Percentiles rank a stretch among this genome's conserved stretches.
Evolutionary conservation across 257 asterid genomes (phyloP).

Genomic region (Solanum gandarillasii): DNA sequence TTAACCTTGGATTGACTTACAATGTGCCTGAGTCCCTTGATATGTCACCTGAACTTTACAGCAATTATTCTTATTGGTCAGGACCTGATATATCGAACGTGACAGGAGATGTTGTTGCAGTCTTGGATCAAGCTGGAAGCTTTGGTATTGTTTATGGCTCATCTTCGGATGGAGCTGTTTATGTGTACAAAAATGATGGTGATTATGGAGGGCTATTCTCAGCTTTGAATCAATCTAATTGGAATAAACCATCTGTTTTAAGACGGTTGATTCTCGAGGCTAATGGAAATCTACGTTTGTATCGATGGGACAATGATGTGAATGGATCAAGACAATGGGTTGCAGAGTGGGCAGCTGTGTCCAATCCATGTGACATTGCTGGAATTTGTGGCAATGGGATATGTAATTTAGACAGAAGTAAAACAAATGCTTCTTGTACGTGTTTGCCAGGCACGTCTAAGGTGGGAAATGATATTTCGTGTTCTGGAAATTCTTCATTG

Average conservation of each 20-base stretch:
- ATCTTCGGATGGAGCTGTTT: constrained; percentile 61
- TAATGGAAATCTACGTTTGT: constrained; percentile 68
- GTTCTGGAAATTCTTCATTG: constrained; percentile 31
- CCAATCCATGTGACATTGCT: constrained; percentile 71
- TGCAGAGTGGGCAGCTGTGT: constrained; percentile 87
- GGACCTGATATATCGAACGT: constrained; percentile 82
- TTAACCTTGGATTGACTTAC: constrained; percentile 63
- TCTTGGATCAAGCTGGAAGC: constrained; percentile 56
- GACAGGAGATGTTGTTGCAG: constrained; percentile 67
- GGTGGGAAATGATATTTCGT: constrained; percentile 11
- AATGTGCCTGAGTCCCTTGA: constrained; percentile 34
- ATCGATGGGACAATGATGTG: constrained; percentile 71
- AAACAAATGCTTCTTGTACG: constrained; percentile 62
- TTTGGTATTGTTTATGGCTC: constrained; percentile 75
- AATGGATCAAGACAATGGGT: constrained; percentile 84
- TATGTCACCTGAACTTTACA: constrained; percentile 17
- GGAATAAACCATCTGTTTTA: constrained; percentile 19
- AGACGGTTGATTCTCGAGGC: constrained; percentile 52
- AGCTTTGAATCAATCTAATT: constrained; percentile 31
- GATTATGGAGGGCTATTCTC: constrained; percentile 42
- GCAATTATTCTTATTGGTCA: constrained; percentile 67
- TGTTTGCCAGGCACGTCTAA: constrained; percentile 45
- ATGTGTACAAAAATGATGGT: constrained; percentile 60
- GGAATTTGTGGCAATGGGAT: constrained; percentile 84
- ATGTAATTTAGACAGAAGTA: constrained; percentile 54